A percentile compares a stretch with the other conserved stretches of the same genome.
Evolutionary conservation across 768 basidiomycete species (phyloP).

Genomic region (Boletus subcaerulescens): DNA sequence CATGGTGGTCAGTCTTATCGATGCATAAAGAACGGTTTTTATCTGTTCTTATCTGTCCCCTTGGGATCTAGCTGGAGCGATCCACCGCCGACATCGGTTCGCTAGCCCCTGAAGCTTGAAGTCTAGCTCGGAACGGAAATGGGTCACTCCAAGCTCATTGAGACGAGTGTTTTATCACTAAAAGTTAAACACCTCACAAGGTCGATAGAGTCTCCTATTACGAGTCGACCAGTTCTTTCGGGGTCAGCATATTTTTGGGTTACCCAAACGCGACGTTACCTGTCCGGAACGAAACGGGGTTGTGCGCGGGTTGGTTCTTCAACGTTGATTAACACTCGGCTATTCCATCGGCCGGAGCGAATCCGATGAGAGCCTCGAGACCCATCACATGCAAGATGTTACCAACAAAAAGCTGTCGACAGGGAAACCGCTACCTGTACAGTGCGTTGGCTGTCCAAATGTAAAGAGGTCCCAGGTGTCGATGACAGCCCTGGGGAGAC

Average conservation of each 20-base stretch:
- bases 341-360: neutral
- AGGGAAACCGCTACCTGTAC: no score
- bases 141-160: neutral
- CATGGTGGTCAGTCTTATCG: slow-evolving; percentile 23
- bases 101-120: slow-evolving; percentile 1
- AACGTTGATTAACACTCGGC: no score
- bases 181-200: neutral
- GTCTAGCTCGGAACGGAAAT: neutral
- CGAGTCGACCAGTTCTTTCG: no score
- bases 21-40: neutral
- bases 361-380: no score
- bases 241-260: no score
- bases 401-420: no score
- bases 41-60: neutral
- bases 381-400: no score
- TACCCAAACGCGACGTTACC: neutral
- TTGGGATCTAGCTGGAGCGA: neutral
- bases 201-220: neutral
- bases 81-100: neutral
- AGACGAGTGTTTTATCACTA: no score
- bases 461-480: no score
- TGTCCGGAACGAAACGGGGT: neutral
- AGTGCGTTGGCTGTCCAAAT: no score
- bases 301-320: no score
- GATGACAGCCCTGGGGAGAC: no score